These are phyloP conservation scores for Ophiostoma tasmaniense DNA, from an alignment of 2,329 filamentous ascomycete genomes.

Conservation along the genomic window DNA sequence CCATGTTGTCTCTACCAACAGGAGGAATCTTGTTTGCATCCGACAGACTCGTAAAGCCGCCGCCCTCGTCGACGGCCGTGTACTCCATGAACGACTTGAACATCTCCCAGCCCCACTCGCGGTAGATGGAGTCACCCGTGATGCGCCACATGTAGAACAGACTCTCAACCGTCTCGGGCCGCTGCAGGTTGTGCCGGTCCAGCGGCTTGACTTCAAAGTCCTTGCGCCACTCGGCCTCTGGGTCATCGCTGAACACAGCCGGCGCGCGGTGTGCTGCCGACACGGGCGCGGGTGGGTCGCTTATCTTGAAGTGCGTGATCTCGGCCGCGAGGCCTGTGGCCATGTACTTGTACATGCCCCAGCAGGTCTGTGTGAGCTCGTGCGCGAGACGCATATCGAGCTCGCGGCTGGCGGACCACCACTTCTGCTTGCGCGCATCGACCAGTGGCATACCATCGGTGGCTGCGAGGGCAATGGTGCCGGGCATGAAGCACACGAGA, in stretches of 20 bases:
- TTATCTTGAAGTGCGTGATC: slow-evolving; percentile 82
- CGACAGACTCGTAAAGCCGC: slow-evolving; percentile 72
- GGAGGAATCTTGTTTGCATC: slow-evolving; percentile 69
- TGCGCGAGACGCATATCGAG: slow-evolving; percentile 79
- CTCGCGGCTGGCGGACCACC: slow-evolving; percentile 72
- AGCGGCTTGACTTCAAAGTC: slow-evolving; percentile 73
- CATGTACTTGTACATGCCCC: slow-evolving; percentile 92
- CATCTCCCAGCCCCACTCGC: slow-evolving; percentile 98
- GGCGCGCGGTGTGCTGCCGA: slow-evolving; percentile 42
- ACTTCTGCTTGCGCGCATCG: slow-evolving; percentile 61
- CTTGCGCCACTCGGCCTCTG: slow-evolving; percentile 54
- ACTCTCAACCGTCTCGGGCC: slow-evolving; percentile 93
- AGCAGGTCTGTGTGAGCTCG: slow-evolving; percentile 94
- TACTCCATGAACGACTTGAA: slow-evolving; percentile 86
- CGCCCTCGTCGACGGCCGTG: slow-evolving; percentile 67
- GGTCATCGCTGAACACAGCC: slow-evolving; percentile 41
- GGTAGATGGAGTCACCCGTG: slow-evolving; percentile 79
- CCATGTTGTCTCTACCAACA: slow-evolving; percentile 78
- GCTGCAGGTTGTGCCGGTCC: slow-evolving; percentile 89
- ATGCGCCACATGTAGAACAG: slow-evolving; percentile 99
- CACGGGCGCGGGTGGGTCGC: slow-evolving; percentile 53
- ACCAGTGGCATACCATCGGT: slow-evolving; percentile 70
- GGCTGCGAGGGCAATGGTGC: slow-evolving; percentile 81
- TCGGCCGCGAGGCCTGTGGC: slow-evolving; percentile 87
- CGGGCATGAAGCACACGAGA: slow-evolving; percentile 93